These are phyloP conservation scores for Sporothrix luriei DNA, from an alignment of 2,329 filamentous ascomycete genomes.

Conservation along the genomic window DNA sequence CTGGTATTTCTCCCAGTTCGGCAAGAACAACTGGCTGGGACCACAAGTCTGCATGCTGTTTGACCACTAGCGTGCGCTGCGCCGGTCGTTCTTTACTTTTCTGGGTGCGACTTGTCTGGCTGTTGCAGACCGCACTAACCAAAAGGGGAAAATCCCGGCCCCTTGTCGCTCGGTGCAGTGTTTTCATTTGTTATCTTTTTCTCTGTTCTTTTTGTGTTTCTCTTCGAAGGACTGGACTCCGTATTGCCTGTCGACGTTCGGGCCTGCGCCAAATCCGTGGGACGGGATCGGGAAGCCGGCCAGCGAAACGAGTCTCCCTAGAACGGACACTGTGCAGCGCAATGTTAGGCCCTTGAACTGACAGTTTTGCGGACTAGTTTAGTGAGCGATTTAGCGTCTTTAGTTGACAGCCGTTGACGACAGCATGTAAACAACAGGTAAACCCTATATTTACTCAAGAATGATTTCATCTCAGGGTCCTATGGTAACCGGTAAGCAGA, in stretches of 20 bases:
- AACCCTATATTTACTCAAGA: too few species aligned
- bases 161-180: background rate
- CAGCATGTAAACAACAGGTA: background rate
- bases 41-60: too few species aligned
- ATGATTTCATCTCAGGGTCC: too few species aligned
- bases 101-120: background rate
- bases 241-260: too few species aligned
- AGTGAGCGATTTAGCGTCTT: background rate
- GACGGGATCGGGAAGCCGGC: background rate
- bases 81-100: background rate
- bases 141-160: background rate
- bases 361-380: background rate
- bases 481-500: too few species aligned
- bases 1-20: too few species aligned
- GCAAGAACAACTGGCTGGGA: background rate
- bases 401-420: constrained; percentile 3
- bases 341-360: background rate
- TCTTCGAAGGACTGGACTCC: too few species aligned
- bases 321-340: too few species aligned
- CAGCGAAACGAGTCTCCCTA: background rate
- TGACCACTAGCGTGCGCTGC: background rate
- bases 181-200: background rate
- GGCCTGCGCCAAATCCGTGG: constrained; percentile 20
- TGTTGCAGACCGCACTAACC: constrained; percentile 19
- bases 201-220: background rate